phyloP scores from a whole-genome alignment of 352 stramenopile species.

The Peronospora destructor region DNA sequence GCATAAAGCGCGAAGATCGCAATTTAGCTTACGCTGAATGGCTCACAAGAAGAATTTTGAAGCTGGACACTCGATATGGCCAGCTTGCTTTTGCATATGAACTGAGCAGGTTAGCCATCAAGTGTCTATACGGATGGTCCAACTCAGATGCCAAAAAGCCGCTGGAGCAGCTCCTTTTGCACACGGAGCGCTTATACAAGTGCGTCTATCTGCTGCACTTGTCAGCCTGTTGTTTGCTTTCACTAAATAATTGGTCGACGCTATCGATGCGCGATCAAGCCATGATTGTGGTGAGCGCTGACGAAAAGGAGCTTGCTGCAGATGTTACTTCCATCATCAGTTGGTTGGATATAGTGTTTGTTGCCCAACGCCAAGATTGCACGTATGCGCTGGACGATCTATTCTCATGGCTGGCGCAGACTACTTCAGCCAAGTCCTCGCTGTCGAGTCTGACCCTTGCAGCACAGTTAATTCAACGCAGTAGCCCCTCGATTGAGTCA shows the following conservation, averaged over 20 bases:
- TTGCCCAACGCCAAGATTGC: slow-evolving; percentile 31
- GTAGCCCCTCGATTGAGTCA: slow-evolving; percentile 44
- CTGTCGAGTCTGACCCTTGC: slow-evolving; percentile 37
- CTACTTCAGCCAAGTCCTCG: slow-evolving; percentile 23
- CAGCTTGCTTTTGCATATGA: slow-evolving; percentile 46
- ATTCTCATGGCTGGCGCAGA: slow-evolving; percentile 42
- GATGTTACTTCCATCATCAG: slow-evolving; percentile 26
- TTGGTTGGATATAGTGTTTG: slow-evolving; percentile 43
- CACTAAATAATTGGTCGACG: slow-evolving; percentile 47
- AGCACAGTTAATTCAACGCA: slow-evolving; percentile 51
- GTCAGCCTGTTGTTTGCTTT: slow-evolving; percentile 31
- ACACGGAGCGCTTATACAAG: slow-evolving; percentile 54
- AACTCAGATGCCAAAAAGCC: slow-evolving; percentile 24
- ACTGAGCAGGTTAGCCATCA: slow-evolving; percentile 31
- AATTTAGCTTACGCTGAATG: slow-evolving; percentile 35
- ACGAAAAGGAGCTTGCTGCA: slow-evolving; percentile 9
- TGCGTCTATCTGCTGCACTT: slow-evolving; percentile 47
- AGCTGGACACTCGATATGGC: slow-evolving; percentile 53
- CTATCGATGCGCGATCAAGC: slow-evolving; percentile 60
- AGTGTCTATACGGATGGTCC: slow-evolving; percentile 28
- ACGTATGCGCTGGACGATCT: slow-evolving; percentile 44
- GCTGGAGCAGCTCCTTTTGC: slow-evolving; percentile 40
- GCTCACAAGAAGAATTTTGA: slow-evolving; percentile 46
- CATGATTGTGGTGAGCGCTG: slow-evolving; percentile 31
- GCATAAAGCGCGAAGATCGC: slow-evolving; percentile 19